Base-by-base conservation (phyloP, 208 protist genomes). In the Acanthamoeba sp. region DNA sequence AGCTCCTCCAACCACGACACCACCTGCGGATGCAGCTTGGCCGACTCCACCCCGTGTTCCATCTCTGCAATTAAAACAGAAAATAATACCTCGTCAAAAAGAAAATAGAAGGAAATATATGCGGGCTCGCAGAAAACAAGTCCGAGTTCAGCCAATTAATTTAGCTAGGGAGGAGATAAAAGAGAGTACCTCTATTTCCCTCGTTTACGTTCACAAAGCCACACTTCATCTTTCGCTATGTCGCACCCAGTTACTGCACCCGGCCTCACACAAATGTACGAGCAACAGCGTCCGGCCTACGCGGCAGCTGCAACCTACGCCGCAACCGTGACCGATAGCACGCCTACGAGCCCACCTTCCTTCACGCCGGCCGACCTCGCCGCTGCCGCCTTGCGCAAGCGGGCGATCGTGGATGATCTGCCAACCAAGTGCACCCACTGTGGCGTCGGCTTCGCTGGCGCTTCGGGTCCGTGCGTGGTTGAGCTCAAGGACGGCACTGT, bases 281-380 rank as follows among this genome's bases (percentile, higher is more conserved):
- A 57, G 1, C 14, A 34, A 4, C 82, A 89, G 50, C 18, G 18
- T 14, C 82, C 40, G 27, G 82, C 82, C 82, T 89, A 89, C 34
- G 27, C 9, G 18, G 82, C 82, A 0, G 22, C 82, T n/a, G 16
- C 0, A 6, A 24, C n/a, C 82, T 89, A 89, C 55, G 82, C 82
- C 18, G 48, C 82, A 4, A 89, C 82, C 22, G 27, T 36, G 2
- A 89, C 82, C 9, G 59, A 89, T 22, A 89, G 82, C 82, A 89
- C 82, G 16, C 50, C 82, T n/a, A 32, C 82, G 16, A 57, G 27
- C 18, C 82, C 82, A 1, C 82, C 82, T 22, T 34, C 82, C 36
- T 89, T 89, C 82, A 69, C 82, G 0, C 82, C 82, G n/a, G 82
- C 82, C 40, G 82, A 89, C 36, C 32, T 89, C n/a, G 32, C 7